Evolutionary conservation across 2,329 filamentous ascomycete species (phyloP), one percentile per base, ranked within the genome.

Genomic region (Sphaerulina populicola): DNA sequence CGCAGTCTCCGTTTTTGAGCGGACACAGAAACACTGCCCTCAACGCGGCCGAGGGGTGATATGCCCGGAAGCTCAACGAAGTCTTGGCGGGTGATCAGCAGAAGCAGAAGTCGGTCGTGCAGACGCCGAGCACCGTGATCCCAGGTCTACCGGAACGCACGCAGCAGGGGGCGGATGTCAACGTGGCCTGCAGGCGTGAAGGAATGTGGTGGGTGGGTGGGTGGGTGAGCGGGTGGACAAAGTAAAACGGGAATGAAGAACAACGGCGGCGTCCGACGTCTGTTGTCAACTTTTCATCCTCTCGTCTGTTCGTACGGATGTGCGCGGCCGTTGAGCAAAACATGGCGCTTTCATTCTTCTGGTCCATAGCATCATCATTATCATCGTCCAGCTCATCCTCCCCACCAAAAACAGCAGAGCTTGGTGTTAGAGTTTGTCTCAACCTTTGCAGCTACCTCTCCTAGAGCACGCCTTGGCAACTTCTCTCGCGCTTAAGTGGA

Each of bases 21-120:
- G n/a, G n/a, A 49, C 46, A 18, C 18, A 18, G 2, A 49, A 49
- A 49, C 29, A 27, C 38, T 42, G 39, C 46, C 39, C 46, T 43
- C 33, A 15, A 18, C 27, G 23, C 46, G 39, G 9, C 8, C 18
- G 14, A 18, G 11, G 31, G 27, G 11, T 33, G 31, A 35, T 40
- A 21, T 29, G n/a, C 27, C 33, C 45, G 36, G 23, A 30, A 39
- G 9, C 21, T 14, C 18, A 15, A 29, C 18, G 39, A 38, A 30
- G 44, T n/a, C 45, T 47, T 40, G 45, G 36, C 45, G 14, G 11
- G 7, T 12, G 8, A 41, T n/a, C 37, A 15, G 4, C 11, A 41
- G 4, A 12, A 21, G 23, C 11, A 21, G 18, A 41, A 23, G 39
- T 27, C 39, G 39, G 39, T 41, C 39, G 9, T 41, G 18, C 21